Base-by-base conservation (phyloP, 2,329 filamentous ascomycete species). In the Arachnomyces sp. region DNA sequence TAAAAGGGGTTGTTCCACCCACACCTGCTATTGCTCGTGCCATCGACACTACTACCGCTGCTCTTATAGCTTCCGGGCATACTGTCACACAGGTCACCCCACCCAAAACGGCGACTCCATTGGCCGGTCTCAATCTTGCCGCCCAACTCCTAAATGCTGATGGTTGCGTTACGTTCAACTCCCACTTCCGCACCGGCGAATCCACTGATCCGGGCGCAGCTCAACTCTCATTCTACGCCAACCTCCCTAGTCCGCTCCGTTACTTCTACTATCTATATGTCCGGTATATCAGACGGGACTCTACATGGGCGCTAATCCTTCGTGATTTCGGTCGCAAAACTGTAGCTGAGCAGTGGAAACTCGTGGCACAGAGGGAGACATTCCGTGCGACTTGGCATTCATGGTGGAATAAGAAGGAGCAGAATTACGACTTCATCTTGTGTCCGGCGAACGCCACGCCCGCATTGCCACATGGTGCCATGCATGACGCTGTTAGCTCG, bases 181-280 rank as follows among this genome's bases (percentile, higher is more conserved):
- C 78, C 1, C 84, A 84, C 59, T 83, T 90, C 63, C 77, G 81
- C 38, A 74, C 72, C 3, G 84, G 85, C 29, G 90, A 95, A 61
- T 80, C 78, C 66, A 83, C 85, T 46, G 89, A 95, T 56, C 65
- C 74, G 0, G 89, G 89, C 12, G 86, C 85, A 2, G 72, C 72
- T 16, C 82, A 89, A 59, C 80, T 95, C 69, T 72, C 76, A 39
- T 78, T 74, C 51, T 80, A 89, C 56, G 86, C 88, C 68, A 71
- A 69, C 31, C 73, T 94, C 11, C 83, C 86, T 11, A 69, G 79
- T 5, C 78, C 83, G 3, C 56, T 94, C 50, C 86, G 87, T 59
- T 93, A 84, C 60, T 54, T 92, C n/a, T 86, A 94, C 67, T 92
- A 88, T 59, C 75, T 88, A 4, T 95, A 84, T 75, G 82, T 92